Percentiles rank a stretch among this genome's conserved stretches.
Evolutionary conservation across 1,139 yeast species (phyloP).

Genomic region (Scheffersomyces lignicola): DNA sequence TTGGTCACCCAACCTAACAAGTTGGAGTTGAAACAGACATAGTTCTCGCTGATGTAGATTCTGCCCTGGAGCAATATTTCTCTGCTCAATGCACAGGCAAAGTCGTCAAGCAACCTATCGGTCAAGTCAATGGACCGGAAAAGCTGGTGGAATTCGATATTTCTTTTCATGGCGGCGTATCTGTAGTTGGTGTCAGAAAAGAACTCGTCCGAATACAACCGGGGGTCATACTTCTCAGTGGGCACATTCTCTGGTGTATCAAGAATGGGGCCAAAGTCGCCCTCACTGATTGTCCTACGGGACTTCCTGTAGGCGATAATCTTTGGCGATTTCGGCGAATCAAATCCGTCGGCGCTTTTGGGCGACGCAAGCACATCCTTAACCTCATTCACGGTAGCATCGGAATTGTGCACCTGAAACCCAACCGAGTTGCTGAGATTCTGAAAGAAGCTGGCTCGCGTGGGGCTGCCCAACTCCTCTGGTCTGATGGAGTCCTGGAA

Average conservation of each 20-base stretch:
- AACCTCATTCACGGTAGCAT: constrained; percentile 8
- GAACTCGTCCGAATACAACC: constrained; percentile 38
- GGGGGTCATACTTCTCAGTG: constrained; percentile 30
- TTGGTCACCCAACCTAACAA: constrained; percentile 91
- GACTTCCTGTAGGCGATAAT: constrained; percentile 50
- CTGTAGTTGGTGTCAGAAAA: constrained; percentile 37
- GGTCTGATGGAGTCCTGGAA: constrained; percentile 6
- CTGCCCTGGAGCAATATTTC: constrained; percentile 93
- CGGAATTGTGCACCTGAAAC: constrained; percentile 11
- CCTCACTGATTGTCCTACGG: constrained; percentile 34
- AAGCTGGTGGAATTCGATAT: constrained; percentile 75
- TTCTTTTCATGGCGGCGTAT: constrained; percentile 68
- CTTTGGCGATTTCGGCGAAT: constrained; percentile 34
- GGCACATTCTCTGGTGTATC: constrained; percentile 15
- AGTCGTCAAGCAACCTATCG: constrained; percentile 79
- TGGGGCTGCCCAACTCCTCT: constrained; percentile 3
- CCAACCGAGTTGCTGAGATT: constrained; percentile 10
- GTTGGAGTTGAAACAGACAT: constrained; percentile 88
- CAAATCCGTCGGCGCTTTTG: constrained; percentile 2
- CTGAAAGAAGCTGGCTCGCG: constrained; percentile 4
- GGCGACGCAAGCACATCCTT: constrained; percentile 1
- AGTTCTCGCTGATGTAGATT: constrained; percentile 75
- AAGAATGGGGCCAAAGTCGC: constrained; percentile 23
- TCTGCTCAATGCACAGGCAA: constrained; percentile 83
- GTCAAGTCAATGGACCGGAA: constrained; percentile 69